Evolutionary conservation across 192 early-diverging fungal species (phyloP), one percentile per base, ranked within the genome.

Genomic region (Entomortierella beljakovae): DNA sequence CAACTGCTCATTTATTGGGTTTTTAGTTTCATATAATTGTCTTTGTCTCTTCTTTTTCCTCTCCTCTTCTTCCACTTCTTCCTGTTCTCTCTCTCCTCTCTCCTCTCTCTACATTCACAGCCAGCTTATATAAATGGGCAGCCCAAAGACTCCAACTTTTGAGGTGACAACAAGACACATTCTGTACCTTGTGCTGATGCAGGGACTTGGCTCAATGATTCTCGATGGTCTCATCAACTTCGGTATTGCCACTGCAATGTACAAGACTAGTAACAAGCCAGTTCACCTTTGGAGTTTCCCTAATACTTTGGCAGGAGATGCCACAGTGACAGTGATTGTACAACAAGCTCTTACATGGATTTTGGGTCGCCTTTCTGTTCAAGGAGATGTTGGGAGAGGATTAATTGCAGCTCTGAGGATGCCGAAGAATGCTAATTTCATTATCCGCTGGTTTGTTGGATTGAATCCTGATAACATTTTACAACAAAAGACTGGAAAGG

Each of bases 171-270:
- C 70, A 11, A 55, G 62, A 22, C 70, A 72, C 38, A 43, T 72
- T 48, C 20, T 72, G 34, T 72, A 64, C 46, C 42, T 72, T 1
- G 37, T 72, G 60, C 1, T 64, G 11, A 72, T 72, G 70, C 70
- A 72, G 40, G 28, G 34, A 31, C 49, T 72, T 25, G 70, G 70
- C 3, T 53, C 70, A 42, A 64, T 64, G 56, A 57, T 72, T 38
- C 55, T 72, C 25, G 70, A 72, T 34, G 62, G 54, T 15, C 61
- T 33, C 55, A 72, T 72, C 70, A 72, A 72, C 56, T 72, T 72
- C 64, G 70, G 70, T 18, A n/a, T 72, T 49, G 70, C 70, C 23
- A 56, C 52, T 13, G 70, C 70, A 31, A 72, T 72, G 70, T 72
- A 72, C 70, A 72, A 72, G 48, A 54, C 25, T 37, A 72, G 7